Evolutionary conservation across 2,329 filamentous ascomycete species (phyloP), one percentile per base, ranked within the genome.

Genomic region (Neofusicoccum parvum): DNA sequence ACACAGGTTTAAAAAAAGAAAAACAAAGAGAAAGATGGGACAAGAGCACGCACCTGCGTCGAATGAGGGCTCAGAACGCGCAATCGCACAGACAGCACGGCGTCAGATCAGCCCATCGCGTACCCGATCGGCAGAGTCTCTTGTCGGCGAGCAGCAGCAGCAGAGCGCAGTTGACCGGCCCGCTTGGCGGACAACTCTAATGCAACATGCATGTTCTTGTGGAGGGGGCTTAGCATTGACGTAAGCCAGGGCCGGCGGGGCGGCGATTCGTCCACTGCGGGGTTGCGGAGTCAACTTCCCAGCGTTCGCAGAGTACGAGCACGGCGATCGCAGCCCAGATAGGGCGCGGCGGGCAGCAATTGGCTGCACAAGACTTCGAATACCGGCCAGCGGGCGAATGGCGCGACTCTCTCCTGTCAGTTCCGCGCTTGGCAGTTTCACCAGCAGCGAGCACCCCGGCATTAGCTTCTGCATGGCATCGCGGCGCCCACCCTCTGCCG

Each of bases 191-290:
- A 5, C 53, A 58, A 58, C 53, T 58, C 37, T 45, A 58, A 58
- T 32, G 53, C 53, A 34, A 58, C 37, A 32, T 34, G 53, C 51
- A 58, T 10, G 53, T 32, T 45, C 17, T 5, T 54, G 50, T 12
- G 36, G 50, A 51, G 12, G 39, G 53, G 53, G 53, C 53, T 58
- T 43, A 58, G 53, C 53, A 58, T 58, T 43, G 53, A 58, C 53
- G 53, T 58, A 58, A 58, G 37, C 39, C 53, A 43, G 39, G 53
- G 37, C 53, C 53, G 15, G 6, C 3, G n/a, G 10, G 14, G 37
- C 4, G 12, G 14, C n/a, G 53, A 58, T 58, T 58, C 37, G 53
- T 20, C 5, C 15, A 20, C 11, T 32, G 53, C 37, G 37, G 53
- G 37, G 53, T 41, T n/a, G 53, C 34, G 7, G 51, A 54, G 51